Evolutionary conservation across 768 basidiomycete species (phyloP), one percentile per base, ranked within the genome.

Genomic region (Pisolithus albus): DNA sequence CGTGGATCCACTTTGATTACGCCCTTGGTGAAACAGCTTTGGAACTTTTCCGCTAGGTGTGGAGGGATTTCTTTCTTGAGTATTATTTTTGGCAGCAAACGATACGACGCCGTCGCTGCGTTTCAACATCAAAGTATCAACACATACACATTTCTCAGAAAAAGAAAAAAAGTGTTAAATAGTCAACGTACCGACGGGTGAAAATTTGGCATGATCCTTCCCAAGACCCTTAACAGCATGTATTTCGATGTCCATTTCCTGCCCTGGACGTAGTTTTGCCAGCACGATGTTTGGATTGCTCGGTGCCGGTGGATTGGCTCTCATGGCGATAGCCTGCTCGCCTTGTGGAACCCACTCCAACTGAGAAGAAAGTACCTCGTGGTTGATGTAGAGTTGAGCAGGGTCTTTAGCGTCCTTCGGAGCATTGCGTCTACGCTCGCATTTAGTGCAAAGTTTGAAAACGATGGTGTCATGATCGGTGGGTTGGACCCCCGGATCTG

Each of bases 171-270:
- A 34, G 34, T 34, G 4, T 34, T 13, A 13, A 13, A 47, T 8
- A 40, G 16, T 40, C 7, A 5, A 70, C 80, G 51, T 59, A 89
- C 93, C 92, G 47, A 98, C 96, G 28, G 96, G 93, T 52, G 82
- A 90, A 66, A 90, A 99, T 65, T 99, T 99, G 43, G 96, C 93
- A 61, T 99, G 95, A 55, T 94, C 92, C 61, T 89, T 89, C 15
- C 93, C 93, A 15, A 90, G 81, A 13, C 92, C 89, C 61, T 98
- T 98, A 54, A 93, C 74, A 19, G 92, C 94, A 61, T 98, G 93
- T 51, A 94, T 61, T 61, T 92, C 87, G 72, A 90, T 80, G 39
- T 89, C 78, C 38, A 99, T 73, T 46, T 78, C 75, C 68, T 99
- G 96, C 5, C 94, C 95, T 0, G 95, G 95, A 42, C 94, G 76